These are phyloP conservation scores for Fagopyrum homotropicum DNA, from an alignment of 148 eudicot genomes.

Conservation along the genomic window DNA sequence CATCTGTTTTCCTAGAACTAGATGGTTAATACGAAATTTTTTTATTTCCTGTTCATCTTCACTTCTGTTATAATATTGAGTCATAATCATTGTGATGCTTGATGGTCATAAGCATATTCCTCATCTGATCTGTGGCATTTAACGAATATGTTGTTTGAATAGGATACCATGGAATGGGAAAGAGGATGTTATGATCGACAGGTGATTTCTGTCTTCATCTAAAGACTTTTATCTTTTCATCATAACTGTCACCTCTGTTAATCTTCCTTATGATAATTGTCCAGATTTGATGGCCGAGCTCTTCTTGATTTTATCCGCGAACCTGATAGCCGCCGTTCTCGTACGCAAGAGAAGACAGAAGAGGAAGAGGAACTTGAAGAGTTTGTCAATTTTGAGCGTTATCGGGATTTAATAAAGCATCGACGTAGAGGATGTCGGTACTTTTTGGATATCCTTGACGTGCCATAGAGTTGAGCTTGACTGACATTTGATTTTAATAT, in stretches of 20 bases:
- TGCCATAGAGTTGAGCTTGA: slow-evolving; percentile 31
- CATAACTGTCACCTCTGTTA: slow-evolving; percentile 1
- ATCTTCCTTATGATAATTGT: neutral
- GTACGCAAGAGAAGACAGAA: slow-evolving; percentile 70
- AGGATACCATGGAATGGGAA: slow-evolving; percentile 99
- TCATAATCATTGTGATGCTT: neutral
- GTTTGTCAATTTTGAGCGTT: slow-evolving; percentile 99
- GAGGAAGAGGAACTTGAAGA: slow-evolving; percentile 97
- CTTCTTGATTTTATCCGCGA: slow-evolving; percentile 98
- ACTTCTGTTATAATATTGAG: neutral
- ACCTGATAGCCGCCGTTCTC: slow-evolving; percentile 56
- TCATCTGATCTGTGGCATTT: neutral
- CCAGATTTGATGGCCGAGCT: slow-evolving; percentile 98
- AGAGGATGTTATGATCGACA: slow-evolving; percentile 81
- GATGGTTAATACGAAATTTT: neutral
- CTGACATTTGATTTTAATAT: slow-evolving; percentile 4
- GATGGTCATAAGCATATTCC: neutral
- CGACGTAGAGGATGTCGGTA: slow-evolving; percentile 99
- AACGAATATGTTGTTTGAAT: slow-evolving; percentile 14
- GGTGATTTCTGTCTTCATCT: slow-evolving; percentile 33
- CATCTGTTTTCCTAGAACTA: neutral
- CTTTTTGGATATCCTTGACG: slow-evolving; percentile 57
- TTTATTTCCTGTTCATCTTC: neutral
- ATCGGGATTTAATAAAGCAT: slow-evolving; percentile 99
- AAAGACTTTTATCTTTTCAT: neutral